Evolutionary conservation across 192 early-diverging fungal genomes (phyloP), one percentile per base, ranked within the genome.

Genomic region (Coemansia sp.): DNA sequence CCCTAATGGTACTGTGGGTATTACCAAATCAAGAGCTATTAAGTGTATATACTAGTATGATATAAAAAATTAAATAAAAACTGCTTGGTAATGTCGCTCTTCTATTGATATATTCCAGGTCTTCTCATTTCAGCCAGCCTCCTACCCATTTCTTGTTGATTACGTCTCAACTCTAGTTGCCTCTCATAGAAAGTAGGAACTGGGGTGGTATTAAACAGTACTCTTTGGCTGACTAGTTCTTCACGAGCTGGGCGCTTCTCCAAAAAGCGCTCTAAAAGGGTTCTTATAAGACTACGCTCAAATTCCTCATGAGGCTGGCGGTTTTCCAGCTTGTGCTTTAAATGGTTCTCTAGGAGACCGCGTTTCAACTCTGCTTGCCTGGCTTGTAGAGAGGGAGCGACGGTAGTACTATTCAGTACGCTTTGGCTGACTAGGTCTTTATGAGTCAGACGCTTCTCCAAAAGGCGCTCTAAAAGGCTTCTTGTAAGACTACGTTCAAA

Each of bases 281-380:
- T 18, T 8, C 7, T 18, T 18, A n/a, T 6, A 18, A n/a, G n/a
- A 18, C 44, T 16, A 18, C n/a, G 44, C 15, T 49, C 62, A 32
- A 90, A 84, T 43, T 86, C 85, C n/a, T 83, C 75, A n/a, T 64
- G 70, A 24, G 86, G 75, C 18, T 87, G 87, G 50, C 88, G 83
- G 30, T 82, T 73, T 62, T 82, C 79, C 20, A 91, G 70, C 64
- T 83, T 83, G 40, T 55, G 65, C 67, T 88, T 84, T 22, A 92
- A 70, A 2, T 64, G 59, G 45, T 87, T 84, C 47, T 85, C 85
- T 7, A 90, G 55, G 12, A 45, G 20, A 47, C 52, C 65, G 32
- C 69, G 74, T 27, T 63, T 37, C 5, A 84, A 66, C 63, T 81
- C 67, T 9, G 43, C 43, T 41, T 71, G 49, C 30, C 35, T 62